A percentile compares a stretch with the other conserved stretches of the same genome.
Conservation (phyloP, 257 asterid species). For the Scutellaria galericulata region DNA sequence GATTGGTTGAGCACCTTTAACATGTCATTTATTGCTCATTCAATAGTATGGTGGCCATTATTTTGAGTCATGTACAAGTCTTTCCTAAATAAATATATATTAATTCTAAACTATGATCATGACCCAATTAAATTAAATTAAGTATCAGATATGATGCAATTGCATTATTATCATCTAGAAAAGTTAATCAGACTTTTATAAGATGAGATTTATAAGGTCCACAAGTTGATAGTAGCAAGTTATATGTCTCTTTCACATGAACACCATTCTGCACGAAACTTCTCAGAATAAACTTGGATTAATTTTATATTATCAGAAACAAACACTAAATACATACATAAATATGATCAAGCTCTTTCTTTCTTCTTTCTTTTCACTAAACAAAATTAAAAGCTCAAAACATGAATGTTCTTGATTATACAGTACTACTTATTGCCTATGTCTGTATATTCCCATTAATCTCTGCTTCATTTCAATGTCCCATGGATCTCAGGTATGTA, state of each 20-base stretch:
- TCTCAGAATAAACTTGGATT: too few species aligned
- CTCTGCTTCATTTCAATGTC: constrained; percentile 46
- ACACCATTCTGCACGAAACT: too few species aligned
- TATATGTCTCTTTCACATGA: constrained; percentile 12
- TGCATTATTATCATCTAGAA: neutral
- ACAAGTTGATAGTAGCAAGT: constrained; percentile 16
- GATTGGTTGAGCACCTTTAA: neutral
- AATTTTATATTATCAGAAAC: too few species aligned
- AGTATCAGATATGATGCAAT: neutral
- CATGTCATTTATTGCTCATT: neutral
- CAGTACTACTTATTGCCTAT: neutral
- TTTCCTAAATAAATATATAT: neutral
- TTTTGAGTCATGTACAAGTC: neutral
- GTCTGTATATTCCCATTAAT: constrained; percentile 31
- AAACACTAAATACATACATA: too few species aligned
- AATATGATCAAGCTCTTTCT: too few species aligned
- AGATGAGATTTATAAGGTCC: neutral
- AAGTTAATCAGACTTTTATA: neutral
- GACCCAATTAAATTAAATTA: neutral
- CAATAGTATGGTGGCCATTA: neutral
- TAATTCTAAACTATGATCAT: neutral
- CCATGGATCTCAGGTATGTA: constrained; percentile 54
- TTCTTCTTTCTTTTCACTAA: neutral
- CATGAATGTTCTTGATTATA: constrained; percentile 19
- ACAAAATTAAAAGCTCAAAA: constrained; percentile 9